Conservation (phyloP, 805 yeast genomes). For the Candida ficus region DNA sequence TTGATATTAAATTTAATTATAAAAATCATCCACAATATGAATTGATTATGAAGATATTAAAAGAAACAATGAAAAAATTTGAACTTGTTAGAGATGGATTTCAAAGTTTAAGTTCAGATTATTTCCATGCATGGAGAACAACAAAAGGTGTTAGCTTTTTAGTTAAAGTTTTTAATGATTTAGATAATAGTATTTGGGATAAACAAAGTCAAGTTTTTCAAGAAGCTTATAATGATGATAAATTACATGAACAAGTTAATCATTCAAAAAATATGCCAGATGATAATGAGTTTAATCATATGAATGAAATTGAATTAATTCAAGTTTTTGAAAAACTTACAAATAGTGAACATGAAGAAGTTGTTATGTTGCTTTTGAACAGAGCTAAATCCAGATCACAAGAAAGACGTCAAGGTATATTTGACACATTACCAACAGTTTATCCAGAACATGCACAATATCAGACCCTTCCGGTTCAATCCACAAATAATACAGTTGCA, state of each 20-base stretch:
- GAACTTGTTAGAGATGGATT: constrained; percentile 29
- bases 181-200: constrained; percentile 27
- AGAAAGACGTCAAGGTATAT: not conserved
- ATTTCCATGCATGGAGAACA: constrained; percentile 63
- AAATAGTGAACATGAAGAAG: constrained; percentile 15
- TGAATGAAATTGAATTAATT: constrained; percentile 20
- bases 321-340: constrained; percentile 14
- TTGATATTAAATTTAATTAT: constrained; percentile 24
- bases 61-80: constrained; percentile 24
- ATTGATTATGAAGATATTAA: constrained; percentile 17
- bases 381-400: not conserved
- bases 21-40: constrained; percentile 4
- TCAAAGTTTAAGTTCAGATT: constrained; percentile 43
- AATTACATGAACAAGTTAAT: constrained; percentile 10
- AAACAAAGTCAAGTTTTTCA: constrained; percentile 17
- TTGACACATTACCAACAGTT: not conserved
- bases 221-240: constrained; percentile 12
- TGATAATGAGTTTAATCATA: constrained; percentile 18
- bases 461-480: no score
- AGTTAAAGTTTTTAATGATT: constrained; percentile 29
- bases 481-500: not conserved
- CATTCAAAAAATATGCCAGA: constrained; percentile 23
- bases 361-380: constrained; percentile 11
- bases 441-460: not conserved
- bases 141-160: constrained; percentile 44